phyloP scores from a whole-genome alignment of 2,329 filamentous ascomycete species.

The Pyricularia sp. region DNA sequence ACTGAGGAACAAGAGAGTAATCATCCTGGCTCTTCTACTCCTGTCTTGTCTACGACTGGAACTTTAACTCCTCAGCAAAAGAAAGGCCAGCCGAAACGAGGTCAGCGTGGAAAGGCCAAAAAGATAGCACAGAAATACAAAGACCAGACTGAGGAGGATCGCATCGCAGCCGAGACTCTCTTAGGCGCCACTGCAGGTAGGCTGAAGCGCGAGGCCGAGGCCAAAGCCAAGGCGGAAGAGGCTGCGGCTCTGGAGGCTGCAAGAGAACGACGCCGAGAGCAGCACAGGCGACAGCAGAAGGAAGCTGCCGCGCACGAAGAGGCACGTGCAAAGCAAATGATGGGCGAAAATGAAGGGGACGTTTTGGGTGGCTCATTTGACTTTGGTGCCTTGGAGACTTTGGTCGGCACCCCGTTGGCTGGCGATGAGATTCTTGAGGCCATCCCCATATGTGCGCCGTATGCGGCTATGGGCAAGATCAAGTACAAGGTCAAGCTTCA shows the following conservation, averaged over 20 bases:
- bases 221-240: slow-evolving; percentile 53
- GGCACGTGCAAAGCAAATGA: slow-evolving; percentile 48
- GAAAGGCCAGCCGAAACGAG: slow-evolving; percentile 50
- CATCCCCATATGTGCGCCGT: slow-evolving; percentile 56
- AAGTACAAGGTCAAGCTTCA: slow-evolving; percentile 97
- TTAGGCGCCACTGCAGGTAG: slow-evolving; percentile 66
- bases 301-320: slow-evolving; percentile 72
- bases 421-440: slow-evolving; percentile 75
- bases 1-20: slow-evolving; percentile 16
- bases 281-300: slow-evolving; percentile 69
- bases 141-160: slow-evolving; percentile 90
- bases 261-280: slow-evolving; percentile 65
- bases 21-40: slow-evolving; percentile 5
- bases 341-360: slow-evolving; percentile 47
- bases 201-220: slow-evolving; percentile 60
- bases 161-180: slow-evolving; percentile 71
- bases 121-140: slow-evolving; percentile 86
- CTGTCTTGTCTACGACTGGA: slow-evolving; percentile 7
- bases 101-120: slow-evolving; percentile 75
- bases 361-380: slow-evolving; percentile 31
- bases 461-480: slow-evolving; percentile 54
- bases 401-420: slow-evolving; percentile 68
- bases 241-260: slow-evolving; percentile 66
- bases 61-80: slow-evolving; percentile 25
- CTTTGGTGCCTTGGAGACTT: slow-evolving; percentile 45